Base-by-base conservation (phyloP, 768 basidiomycete genomes). In the Rhizopogon vinicolor region DNA sequence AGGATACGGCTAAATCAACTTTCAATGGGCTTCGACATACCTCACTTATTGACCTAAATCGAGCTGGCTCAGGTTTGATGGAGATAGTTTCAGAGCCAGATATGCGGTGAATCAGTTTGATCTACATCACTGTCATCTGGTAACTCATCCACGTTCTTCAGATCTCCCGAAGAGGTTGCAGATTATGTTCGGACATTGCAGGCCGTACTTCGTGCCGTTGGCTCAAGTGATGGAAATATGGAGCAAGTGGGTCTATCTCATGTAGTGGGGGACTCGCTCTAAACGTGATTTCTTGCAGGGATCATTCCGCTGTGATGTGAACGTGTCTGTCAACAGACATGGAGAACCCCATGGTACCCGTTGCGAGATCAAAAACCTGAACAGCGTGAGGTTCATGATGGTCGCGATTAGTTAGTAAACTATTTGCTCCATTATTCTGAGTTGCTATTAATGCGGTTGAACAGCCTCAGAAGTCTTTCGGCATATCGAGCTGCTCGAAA, bases 1-100 rank as follows among this genome's bases (percentile, higher is more conserved):
- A 96, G 91, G 94, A 98, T 67, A 97, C 94, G 0, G 94, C 89
- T 1, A 97, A 97, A 70, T 90, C 93, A 1, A 85, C 80, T 3
- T 80, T 78, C 55, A 75, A 82, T 54, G 68, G 75, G 37, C 79
- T 70, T 51, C 83, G 75, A 19, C 75, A 70, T 25, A 65, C 76
- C 19, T 83, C 84, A 1, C 74, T 76, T 29, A 84, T 98, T 51
- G 95, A 98, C 71, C 80, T 98, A 53, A 98, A 96, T 68, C 77
- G 97, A 66, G 91, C 93, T 0, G 95, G 96, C 8, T 81, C 83
- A 1, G 91, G 87, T 0, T 78, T 99, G 49, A 87, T 98, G 84
- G 96, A 98, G 70, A 96, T 98, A 58, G 93, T 99, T 13, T 94
- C 95, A 0, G 85, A 91, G 57, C 93, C 97, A 1, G 94, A 98